These are phyloP conservation scores for Carex scoparia DNA, from an alignment of 176 grass and related monocot genomes.

Conservation along the genomic window DNA sequence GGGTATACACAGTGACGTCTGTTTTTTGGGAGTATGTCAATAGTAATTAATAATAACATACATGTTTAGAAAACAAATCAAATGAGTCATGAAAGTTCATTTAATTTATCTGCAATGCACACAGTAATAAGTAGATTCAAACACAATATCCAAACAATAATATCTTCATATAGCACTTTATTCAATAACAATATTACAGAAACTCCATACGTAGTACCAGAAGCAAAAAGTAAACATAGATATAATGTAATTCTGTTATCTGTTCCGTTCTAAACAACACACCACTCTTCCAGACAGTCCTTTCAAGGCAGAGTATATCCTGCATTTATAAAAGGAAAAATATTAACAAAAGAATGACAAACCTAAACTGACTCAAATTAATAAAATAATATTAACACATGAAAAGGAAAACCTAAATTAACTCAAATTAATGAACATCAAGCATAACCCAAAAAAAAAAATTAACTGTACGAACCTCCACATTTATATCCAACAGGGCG, in stretches of 20 bases:
- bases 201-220: background rate
- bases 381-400: no score
- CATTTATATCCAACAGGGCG: conserved; percentile 69
- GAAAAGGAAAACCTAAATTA: background rate
- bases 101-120: background rate
- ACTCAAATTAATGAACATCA: background rate
- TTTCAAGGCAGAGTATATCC: conserved; percentile 18
- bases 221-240: background rate
- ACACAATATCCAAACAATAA: background rate
- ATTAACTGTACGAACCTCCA: conserved; percentile 32
- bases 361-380: no score
- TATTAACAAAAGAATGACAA: background rate
- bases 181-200: background rate
- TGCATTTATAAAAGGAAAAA: background rate
- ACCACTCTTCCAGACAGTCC: background rate
- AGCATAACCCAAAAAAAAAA: background rate
- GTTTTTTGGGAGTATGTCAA: no score
- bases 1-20: no score
- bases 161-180: conserved; percentile 2
- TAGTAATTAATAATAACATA: no score
- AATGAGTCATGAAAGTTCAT: background rate
- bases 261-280: background rate
- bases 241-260: background rate
- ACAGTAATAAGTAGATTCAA: background rate
- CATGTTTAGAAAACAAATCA: no score